These are phyloP conservation scores for Entomortierella lignicola DNA, from an alignment of 192 early-diverging fungal genomes.

Conservation along the genomic window DNA sequence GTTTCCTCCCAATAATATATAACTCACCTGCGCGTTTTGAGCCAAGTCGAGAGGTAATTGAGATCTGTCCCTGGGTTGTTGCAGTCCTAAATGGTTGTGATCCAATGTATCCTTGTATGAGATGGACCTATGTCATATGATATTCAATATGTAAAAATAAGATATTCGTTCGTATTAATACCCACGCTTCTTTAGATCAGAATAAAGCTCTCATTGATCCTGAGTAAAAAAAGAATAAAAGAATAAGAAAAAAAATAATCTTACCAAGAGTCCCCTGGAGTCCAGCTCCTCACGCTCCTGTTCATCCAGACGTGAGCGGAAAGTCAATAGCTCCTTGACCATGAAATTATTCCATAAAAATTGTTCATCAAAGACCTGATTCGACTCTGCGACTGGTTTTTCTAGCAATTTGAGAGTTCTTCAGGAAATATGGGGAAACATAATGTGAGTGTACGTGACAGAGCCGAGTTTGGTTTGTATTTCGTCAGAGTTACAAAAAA, in stretches of 20 bases:
- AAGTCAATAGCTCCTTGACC: conserved; percentile 81
- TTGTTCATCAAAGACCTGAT: conserved; percentile 69
- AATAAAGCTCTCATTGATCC: no score
- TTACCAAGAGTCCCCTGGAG: conserved; percentile 77
- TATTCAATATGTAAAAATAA: no score
- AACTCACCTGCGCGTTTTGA: conserved; percentile 71
- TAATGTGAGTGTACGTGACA: no score
- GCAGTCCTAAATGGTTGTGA: conserved; percentile 51
- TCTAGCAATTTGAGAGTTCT: conserved; percentile 30
- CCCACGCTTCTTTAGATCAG: no score
- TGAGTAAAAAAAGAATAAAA: no score
- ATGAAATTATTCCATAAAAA: conserved; percentile 96
- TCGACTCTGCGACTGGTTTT: conserved; percentile 60
- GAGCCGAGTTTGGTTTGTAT: no score
- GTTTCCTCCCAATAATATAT: no score
- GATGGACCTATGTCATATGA: conserved; percentile 66
- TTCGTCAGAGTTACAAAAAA: no score
- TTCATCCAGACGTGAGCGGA: conserved; percentile 79
- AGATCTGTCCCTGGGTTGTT: conserved; percentile 59
- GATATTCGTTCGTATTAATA: no score
- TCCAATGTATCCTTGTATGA: conserved; percentile 85
- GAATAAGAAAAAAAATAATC: background rate
- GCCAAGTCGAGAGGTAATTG: conserved; percentile 81
- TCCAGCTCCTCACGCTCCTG: conserved; percentile 77
- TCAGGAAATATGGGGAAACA: no score